Evolutionary conservation across 371 early-diverging fungal genomes (phyloP).

Genomic region (Mortierella sp.): DNA sequence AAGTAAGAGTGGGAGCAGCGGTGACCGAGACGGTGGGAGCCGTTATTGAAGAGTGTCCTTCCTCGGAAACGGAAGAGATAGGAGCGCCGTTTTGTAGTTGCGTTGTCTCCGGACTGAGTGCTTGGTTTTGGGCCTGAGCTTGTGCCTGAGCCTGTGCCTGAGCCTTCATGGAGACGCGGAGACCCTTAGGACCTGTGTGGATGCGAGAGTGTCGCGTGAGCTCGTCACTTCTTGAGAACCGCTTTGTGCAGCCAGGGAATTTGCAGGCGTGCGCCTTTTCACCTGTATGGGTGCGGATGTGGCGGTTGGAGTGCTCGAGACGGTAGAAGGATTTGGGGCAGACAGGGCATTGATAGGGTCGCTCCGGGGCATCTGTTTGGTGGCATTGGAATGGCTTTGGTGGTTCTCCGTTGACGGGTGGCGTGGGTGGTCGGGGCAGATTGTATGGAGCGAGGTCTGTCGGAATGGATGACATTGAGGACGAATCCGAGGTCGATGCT

Average conservation of each 20-base stretch:
- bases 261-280: constrained; percentile 88
- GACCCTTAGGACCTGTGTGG: constrained; percentile 60
- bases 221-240: constrained; percentile 91
- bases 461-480: constrained; percentile 7
- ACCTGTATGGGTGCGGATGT: constrained; percentile 91
- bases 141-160: constrained; percentile 22
- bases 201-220: constrained; percentile 82
- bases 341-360: constrained; percentile 80
- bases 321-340: constrained; percentile 83
- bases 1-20: neutral
- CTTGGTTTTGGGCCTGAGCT: neutral
- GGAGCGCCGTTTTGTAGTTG: neutral
- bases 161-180: constrained; percentile 35
- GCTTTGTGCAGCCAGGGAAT: constrained; percentile 79
- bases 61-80: neutral
- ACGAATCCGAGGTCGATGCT: neutral
- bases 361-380: constrained; percentile 64
- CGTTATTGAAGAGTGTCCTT: neutral
- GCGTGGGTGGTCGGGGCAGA: constrained; percentile 38
- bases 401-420: constrained; percentile 30
- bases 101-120: neutral
- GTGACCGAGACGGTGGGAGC: neutral
- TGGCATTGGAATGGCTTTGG: constrained; percentile 57
- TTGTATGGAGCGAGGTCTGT: constrained; percentile 29
- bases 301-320: constrained; percentile 84